Base-by-base conservation (phyloP, 345 rosid genomes). In the Citrus maxima region DNA sequence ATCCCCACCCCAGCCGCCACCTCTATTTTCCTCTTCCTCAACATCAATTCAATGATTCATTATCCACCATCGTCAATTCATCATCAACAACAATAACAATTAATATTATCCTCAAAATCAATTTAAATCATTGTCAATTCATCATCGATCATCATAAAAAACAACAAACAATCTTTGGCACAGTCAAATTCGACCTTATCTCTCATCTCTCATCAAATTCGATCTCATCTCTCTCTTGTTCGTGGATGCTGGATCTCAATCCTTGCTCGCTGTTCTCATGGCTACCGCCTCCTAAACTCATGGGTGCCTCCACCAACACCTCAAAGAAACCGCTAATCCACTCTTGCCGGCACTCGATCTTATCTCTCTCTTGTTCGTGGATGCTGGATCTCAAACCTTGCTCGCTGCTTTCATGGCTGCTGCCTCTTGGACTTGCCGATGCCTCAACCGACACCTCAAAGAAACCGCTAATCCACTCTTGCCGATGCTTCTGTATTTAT, bases 191-290 rank as follows among this genome's bases (percentile, higher is more conserved):
- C 38, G 38, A 35, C 32, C 4, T 30, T 30, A 30, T 30, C 32
- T 30, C 32, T 2, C 32, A 30, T 30, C 32, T 30, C 32, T 30
- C 4, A 30, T 30, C 32, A 30, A 30, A 30, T 30, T 30, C 34
- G 0, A 32, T 37, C 7, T 37, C 8, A 37, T 37, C 40, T 7
- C 9, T 37, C 9, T 37, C 40, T 37, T 37, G 10, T 37, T 93
- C 98, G 19, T 94, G 92, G 21, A 91, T 94, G 74, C 86, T 81
- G 4, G 93, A 89, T 83, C 87, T 86, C 9, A 95, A 97, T 66
- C 97, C 92, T 38, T 86, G 98, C 42, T 96, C 98, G 62, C 95
- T 95, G 82, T 95, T 91, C 67, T 90, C 95, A 70, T 89, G 91
- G 82, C 0, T 37, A 1, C 9, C 0, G 9, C 40, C 40, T 37